Conservation (phyloP, 176 grass and related monocot genomes). For the Phoenix roebelenii region DNA sequence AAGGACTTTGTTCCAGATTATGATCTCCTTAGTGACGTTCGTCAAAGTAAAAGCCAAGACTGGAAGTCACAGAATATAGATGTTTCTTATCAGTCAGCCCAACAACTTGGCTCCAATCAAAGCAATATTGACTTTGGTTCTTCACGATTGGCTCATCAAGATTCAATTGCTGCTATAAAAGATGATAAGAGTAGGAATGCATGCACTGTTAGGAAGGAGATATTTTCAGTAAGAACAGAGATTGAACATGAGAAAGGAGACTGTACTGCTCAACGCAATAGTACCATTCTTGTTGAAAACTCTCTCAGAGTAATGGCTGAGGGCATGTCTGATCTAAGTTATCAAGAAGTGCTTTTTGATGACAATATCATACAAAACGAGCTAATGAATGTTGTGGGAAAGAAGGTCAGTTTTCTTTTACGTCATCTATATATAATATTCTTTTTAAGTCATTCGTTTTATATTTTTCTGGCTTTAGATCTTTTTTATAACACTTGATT, state of each 20-base stretch:
- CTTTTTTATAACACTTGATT: too few species aligned
- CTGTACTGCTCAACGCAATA: background rate
- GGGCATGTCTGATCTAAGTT: background rate
- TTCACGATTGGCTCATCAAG: too few species aligned
- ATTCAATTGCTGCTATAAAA: background rate
- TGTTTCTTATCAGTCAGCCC: conserved; percentile 1
- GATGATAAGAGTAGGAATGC: background rate
- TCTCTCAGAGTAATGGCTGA: background rate
- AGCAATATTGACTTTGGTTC: background rate
- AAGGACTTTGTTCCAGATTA: background rate
- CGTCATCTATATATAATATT: background rate
- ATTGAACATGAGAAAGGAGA: background rate
- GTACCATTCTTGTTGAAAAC: background rate
- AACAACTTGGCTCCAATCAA: background rate
- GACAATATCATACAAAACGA: conserved; percentile 1
- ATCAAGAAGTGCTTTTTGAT: background rate
- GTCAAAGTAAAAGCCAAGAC: background rate
- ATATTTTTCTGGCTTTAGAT: too few species aligned
- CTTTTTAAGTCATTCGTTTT: background rate
- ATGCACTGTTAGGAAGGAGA: conserved; percentile 2
- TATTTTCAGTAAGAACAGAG: background rate
- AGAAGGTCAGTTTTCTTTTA: conserved; percentile 7
- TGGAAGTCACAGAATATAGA: background rate
- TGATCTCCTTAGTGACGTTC: background rate
- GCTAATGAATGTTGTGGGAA: conserved; percentile 3